Percentiles rank a stretch among this genome's conserved stretches.
These are phyloP conservation scores for Citrus maxima DNA, from an alignment of 345 rosid species.

Conservation along the genomic window DNA sequence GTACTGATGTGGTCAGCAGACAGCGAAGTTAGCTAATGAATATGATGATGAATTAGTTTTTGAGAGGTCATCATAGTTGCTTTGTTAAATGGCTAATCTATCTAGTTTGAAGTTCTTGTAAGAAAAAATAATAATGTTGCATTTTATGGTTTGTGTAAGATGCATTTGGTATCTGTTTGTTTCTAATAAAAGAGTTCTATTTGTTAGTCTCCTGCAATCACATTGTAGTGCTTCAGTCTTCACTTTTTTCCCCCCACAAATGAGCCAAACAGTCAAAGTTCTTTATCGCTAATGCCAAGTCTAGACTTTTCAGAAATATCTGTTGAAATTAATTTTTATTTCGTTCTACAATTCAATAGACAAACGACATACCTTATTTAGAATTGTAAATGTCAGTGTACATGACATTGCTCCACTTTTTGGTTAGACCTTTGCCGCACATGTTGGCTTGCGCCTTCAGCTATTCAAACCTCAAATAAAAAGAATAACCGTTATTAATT, in stretches of 20 bases:
- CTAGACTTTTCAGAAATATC: no score
- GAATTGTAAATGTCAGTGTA: no score
- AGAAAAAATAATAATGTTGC: neutral
- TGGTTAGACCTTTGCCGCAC: no score
- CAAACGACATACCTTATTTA: no score
- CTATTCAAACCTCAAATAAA: no score
- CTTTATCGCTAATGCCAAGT: neutral
- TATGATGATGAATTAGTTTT: neutral
- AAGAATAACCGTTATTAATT: no score
- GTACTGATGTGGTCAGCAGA: neutral
- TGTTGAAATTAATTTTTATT: no score
- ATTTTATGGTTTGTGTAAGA: neutral
- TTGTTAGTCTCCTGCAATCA: neutral
- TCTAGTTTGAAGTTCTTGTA: neutral
- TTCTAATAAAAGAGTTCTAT: neutral
- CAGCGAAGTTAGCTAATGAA: neutral
- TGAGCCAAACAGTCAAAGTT: no score
- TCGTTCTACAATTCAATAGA: no score
- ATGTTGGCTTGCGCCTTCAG: no score
- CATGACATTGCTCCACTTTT: no score
- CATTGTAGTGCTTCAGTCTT: neutral
- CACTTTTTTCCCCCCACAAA: no score
- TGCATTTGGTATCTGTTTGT: neutral
- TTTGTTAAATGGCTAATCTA: neutral
- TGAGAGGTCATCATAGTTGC: neutral